Evolutionary conservation across 1,284 basidiomycete species (phyloP), one percentile per base, ranked within the genome.

Genomic region (Wallemia hederae): DNA sequence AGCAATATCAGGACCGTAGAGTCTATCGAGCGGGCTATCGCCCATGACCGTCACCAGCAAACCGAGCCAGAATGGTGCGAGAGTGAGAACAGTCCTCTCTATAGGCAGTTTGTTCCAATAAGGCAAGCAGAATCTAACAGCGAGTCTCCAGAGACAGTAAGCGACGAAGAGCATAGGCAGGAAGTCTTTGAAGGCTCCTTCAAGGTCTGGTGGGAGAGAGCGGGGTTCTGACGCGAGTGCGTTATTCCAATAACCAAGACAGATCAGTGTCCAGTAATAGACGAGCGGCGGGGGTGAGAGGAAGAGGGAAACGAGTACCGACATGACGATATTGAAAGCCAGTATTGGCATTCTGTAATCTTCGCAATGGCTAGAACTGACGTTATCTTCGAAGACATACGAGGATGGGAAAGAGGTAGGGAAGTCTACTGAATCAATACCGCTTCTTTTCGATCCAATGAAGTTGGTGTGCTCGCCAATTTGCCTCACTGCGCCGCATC

Each of bases 31-130:
- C 11, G 84, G 85, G 39, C 87, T 79, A 66, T 77, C 75, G 66
- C 78, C 79, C 25, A 80, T 80, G 27, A 81, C 69, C 66, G 82
- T 82, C 58, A 77, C 74, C 27, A 82, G 73, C 27, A 83, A 72
- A 0, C 84, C 84, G n/a, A 79, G 75, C 87, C 87, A 90, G 70
- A 78, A 90, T 11, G 83, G 79, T 1, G 73, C 79, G 22, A 88
- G 74, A 67, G 83, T 89, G 74, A 79, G 81, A 22, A 89, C 69
- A 26, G 77, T 76, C 0, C 78, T 74, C 70, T 91, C 87, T 26
- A 90, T 69, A 0, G 84, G 83, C 28, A 78, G 74, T 29, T 75
- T 76, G 39, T 72, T 67, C 68, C 88, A 88, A 1, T 76, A 73
- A 11, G 85, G 84, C 33, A 87, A 72, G 1, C 81, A 80, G 70